A percentile compares a stretch with the other conserved stretches of the same genome.
Conservation (phyloP, 345 rosid genomes). For the Raphanus raphanistrum region DNA sequence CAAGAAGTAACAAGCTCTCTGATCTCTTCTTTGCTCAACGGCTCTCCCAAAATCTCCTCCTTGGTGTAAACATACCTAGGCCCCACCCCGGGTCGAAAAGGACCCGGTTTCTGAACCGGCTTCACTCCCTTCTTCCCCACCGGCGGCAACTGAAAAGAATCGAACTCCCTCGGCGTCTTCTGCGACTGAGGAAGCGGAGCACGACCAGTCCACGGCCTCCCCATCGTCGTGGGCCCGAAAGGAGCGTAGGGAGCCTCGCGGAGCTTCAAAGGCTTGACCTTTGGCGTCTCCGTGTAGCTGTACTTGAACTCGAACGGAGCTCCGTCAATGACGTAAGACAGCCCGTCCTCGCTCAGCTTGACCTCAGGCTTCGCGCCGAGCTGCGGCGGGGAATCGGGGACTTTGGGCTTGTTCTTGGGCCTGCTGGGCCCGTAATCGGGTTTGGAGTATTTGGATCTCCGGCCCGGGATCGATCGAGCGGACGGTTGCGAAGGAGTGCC, state of each 20-base stretch:
- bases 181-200: slow-evolving; percentile 76
- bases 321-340: slow-evolving; percentile 73
- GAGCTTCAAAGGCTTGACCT: slow-evolving; percentile 69
- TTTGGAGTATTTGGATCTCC: slow-evolving; percentile 76
- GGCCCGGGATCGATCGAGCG: slow-evolving; percentile 71
- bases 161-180: slow-evolving; percentile 81
- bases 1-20: slow-evolving; percentile 58
- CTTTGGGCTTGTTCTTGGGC: slow-evolving; percentile 41
- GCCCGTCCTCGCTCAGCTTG: slow-evolving; percentile 60
- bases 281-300: slow-evolving; percentile 94
- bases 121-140: slow-evolving; percentile 81
- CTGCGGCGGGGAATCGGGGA: slow-evolving; percentile 32
- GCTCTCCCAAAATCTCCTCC: slow-evolving; percentile 90
- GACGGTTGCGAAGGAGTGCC: slow-evolving; percentile 85
- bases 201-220: slow-evolving; percentile 95
- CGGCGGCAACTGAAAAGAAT: slow-evolving; percentile 80
- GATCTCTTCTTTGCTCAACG: slow-evolving; percentile 68
- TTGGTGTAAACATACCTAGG: slow-evolving; percentile 70
- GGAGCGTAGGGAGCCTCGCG: slow-evolving; percentile 81
- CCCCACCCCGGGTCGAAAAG: slow-evolving; percentile 71
- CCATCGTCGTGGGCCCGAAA: slow-evolving; percentile 79
- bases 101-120: slow-evolving; percentile 88
- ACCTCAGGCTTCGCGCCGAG: slow-evolving; percentile 47
- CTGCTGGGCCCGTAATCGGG: slow-evolving; percentile 41
- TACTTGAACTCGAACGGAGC: slow-evolving; percentile 95